Conservation (phyloP, 1,284 basidiomycete species). For the Microbotryomycetes sp. region DNA sequence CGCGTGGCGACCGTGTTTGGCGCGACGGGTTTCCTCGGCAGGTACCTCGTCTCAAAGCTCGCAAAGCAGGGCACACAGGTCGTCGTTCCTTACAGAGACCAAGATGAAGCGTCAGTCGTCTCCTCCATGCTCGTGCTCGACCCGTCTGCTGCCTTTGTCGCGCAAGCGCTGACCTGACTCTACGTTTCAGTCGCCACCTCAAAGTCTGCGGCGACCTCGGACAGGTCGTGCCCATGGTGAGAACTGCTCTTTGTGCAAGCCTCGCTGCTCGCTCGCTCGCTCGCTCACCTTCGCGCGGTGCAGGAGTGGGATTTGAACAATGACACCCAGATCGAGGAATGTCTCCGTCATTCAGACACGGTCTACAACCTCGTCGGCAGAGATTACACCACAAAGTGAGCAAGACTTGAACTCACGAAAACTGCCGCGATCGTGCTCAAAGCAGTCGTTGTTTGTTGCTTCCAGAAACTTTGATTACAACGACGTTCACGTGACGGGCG, state of each 20-base stretch:
- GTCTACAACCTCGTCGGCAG: constrained; percentile 91
- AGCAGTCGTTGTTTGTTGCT: constrained; percentile 28
- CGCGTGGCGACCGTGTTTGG: constrained; percentile 96
- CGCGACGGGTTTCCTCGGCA: constrained; percentile 87
- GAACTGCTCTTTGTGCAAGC: constrained; percentile 32
- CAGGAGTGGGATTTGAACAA: constrained; percentile 92
- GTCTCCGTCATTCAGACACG: constrained; percentile 88
- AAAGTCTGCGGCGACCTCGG: constrained; percentile 94
- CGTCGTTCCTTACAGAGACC: constrained; percentile 90
- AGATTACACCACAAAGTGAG: constrained; percentile 84
- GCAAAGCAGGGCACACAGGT: constrained; percentile 91
- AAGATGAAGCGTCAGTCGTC: constrained; percentile 63
- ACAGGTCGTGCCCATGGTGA: constrained; percentile 87
- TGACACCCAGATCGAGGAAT: constrained; percentile 85
- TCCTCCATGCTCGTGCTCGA: not conserved
- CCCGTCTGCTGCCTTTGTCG: too few species aligned
- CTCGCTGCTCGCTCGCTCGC: not conserved
- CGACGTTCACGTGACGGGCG: constrained; percentile 69
- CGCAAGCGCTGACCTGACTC: too few species aligned
- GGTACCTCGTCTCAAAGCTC: constrained; percentile 88
- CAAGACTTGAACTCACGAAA: constrained; percentile 11
- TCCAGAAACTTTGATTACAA: constrained; percentile 73
- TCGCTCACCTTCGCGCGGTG: constrained; percentile 4
- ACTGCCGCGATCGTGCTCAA: constrained; percentile 24
- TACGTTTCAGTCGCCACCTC: constrained; percentile 57